Evolutionary conservation across 1,139 yeast species (phyloP), one percentile per base, ranked within the genome.

Genomic region (Geotrichum fermentans): DNA sequence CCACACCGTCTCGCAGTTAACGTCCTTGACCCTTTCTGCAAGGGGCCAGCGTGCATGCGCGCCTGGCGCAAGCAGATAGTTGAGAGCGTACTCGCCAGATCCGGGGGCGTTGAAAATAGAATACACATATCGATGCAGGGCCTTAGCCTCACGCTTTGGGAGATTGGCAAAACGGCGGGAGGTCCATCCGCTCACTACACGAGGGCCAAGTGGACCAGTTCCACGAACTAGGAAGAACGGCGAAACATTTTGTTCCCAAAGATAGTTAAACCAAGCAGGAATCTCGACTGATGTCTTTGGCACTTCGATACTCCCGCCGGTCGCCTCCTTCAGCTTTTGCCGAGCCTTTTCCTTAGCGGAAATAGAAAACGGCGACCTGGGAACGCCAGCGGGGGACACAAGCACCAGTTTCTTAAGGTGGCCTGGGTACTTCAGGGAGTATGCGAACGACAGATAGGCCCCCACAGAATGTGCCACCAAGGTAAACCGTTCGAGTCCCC

Each of bases 401-500:
- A 92, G 71, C 30, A 88, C 74, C 53, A 92, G 70, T 55, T 79
- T 78, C 22, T 77, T 70, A n/a, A 92, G 74, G 2, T 74, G 71
- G 0, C 75, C 71, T 0, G 96, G 94, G 62, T 87, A 83, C 57
- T 81, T 82, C 58, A 82, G 59, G 6, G 92, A 82, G 64, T 92
- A 92, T 10, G 86, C 80, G 54, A 84, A 77, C 21, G 94, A 82
- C 52, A 92, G 68, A 60, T 89, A 89, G 0, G 96, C 97, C 17
- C 98, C 98, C 60, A 89, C 79, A 0, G 97, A 89, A 66, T 92
- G 98, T 1, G 96, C 97, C 52, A 92, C 75, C 21, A 92, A 66
- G 26, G 85, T 80, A 59, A 92, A 82, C 55, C 76, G 76, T 14
- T 65, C 66, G 26, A 72, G 61, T 3, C 66, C 65, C 40, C 84